These are phyloP conservation scores for Paraphoma sp. DNA, from an alignment of 2,329 filamentous ascomycete species.

Conservation along the genomic window DNA sequence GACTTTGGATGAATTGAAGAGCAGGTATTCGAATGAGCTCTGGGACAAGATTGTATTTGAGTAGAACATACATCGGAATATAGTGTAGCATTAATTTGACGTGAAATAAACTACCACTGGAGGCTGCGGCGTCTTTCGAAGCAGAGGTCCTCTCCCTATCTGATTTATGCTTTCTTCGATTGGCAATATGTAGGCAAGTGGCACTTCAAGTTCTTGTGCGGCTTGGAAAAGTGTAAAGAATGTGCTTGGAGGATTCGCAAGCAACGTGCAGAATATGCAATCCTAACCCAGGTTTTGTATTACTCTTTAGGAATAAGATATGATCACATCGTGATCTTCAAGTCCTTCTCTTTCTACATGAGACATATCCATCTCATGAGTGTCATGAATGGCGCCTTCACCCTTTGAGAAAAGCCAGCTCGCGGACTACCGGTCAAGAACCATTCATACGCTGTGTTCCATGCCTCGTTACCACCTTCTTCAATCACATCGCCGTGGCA, in stretches of 20 bases:
- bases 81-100: neutral
- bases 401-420: neutral
- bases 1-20: neutral
- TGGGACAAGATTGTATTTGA: neutral
- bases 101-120: no score
- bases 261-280: no score
- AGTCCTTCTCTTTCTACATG: conserved; percentile 3
- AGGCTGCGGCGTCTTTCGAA: no score
- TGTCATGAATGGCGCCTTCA: conserved; percentile 9
- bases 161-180: no score
- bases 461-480: conserved; percentile 6
- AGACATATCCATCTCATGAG: conserved; percentile 16
- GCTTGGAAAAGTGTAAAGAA: no score
- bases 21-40: neutral
- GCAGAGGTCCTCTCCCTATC: no score
- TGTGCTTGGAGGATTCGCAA: no score
- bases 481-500: conserved; percentile 21
- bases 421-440: conserved; percentile 6
- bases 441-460: conserved; percentile 18
- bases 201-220: no score
- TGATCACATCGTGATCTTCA: no score
- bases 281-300: no score
- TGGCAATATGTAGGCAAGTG: no score
- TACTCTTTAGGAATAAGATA: no score
- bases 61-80: neutral